Conservation (phyloP, 768 basidiomycete genomes). For the Auricularia sp. region DNA sequence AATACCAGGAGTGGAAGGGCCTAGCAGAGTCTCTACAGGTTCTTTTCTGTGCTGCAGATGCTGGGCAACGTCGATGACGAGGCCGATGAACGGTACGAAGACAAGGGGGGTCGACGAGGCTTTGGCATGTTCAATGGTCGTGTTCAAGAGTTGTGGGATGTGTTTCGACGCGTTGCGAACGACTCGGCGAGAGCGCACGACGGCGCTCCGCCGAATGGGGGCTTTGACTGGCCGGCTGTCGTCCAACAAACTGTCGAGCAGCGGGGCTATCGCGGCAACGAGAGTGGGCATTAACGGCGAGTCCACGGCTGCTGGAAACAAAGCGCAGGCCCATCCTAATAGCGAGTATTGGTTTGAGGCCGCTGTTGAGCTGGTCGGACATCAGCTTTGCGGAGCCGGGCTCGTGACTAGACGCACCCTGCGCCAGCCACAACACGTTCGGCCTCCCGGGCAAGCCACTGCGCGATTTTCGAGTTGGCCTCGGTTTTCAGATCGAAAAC, state of each 20-base stretch:
- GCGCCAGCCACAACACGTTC: slow-evolving; percentile 26
- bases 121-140: slow-evolving; percentile 43
- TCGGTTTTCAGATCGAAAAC: neutral
- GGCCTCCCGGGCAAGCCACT: slow-evolving; percentile 66
- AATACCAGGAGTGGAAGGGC: slow-evolving; percentile 34
- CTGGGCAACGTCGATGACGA: slow-evolving; percentile 58
- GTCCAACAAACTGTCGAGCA: slow-evolving; percentile 50
- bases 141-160: slow-evolving; percentile 40
- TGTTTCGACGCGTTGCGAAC: slow-evolving; percentile 40
- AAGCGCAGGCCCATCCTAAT: slow-evolving; percentile 56
- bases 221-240: slow-evolving; percentile 43
- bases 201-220: slow-evolving; percentile 48
- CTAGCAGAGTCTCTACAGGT: neutral
- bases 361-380: slow-evolving; percentile 33
- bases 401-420: neutral
- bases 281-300: slow-evolving; percentile 38
- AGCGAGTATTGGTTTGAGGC: slow-evolving; percentile 57
- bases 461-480: slow-evolving; percentile 48
- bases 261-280: slow-evolving; percentile 42
- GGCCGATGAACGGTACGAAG: slow-evolving; percentile 48
- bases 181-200: slow-evolving; percentile 54
- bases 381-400: neutral
- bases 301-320: slow-evolving; percentile 46
- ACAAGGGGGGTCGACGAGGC: slow-evolving; percentile 32
- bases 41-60: slow-evolving; percentile 50